phyloP scores from a whole-genome alignment of 2,329 filamentous ascomycete genomes.

The Graphium sp. region DNA sequence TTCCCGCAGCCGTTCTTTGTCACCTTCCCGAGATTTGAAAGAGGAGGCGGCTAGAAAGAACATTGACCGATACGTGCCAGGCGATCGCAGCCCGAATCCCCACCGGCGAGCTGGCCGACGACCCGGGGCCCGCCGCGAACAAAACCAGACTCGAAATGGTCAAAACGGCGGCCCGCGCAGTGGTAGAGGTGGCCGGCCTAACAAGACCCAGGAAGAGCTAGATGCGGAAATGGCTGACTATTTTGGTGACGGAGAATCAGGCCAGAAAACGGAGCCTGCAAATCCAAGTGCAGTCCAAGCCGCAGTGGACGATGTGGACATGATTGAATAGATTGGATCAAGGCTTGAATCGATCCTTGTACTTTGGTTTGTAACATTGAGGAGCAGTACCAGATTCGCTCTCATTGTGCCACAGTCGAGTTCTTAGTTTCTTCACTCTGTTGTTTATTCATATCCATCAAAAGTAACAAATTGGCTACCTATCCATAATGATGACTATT shows the following conservation, averaged over 20 bases:
- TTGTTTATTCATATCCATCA: too few species aligned
- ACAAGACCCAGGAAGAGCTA: slow-evolving; percentile 81
- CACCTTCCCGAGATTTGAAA: slow-evolving; percentile 26
- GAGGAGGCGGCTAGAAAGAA: slow-evolving; percentile 46
- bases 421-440: too few species aligned
- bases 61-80: slow-evolving; percentile 68
- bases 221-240: slow-evolving; percentile 98
- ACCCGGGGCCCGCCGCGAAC: slow-evolving; percentile 29
- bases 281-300: slow-evolving; percentile 8
- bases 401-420: too few species aligned
- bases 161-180: slow-evolving; percentile 20
- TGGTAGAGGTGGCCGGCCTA: slow-evolving; percentile 37
- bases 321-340: slow-evolving; percentile 52
- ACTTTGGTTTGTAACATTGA: too few species aligned
- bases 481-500: too few species aligned
- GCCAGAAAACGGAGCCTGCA: slow-evolving; percentile 11
- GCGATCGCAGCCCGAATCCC: slow-evolving; percentile 44
- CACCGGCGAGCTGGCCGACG: slow-evolving; percentile 32
- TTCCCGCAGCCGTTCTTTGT: slow-evolving; percentile 46
- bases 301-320: slow-evolving; percentile 43
- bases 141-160: slow-evolving; percentile 9
- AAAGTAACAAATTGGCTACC: too few species aligned
- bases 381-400: too few species aligned
- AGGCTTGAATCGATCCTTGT: too few species aligned
- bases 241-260: slow-evolving; percentile 35